Evolutionary conservation across 1,284 basidiomycete genomes (phyloP), one percentile per base, ranked within the genome.

Genomic region (Calocybe gambosa): DNA sequence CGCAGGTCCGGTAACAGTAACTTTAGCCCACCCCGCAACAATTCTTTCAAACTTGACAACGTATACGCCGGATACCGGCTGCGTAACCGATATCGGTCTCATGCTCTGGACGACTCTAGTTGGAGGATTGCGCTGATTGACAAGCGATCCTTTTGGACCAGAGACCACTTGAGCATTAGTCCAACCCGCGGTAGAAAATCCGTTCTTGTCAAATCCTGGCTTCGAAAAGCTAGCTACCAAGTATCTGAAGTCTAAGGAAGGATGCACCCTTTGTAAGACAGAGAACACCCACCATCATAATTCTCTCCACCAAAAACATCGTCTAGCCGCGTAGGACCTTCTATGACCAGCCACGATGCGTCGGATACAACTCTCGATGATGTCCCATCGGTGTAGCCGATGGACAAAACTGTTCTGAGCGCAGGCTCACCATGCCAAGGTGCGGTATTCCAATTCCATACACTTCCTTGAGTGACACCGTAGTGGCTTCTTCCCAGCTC

Each of bases 271-370:
- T 16, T 25, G 15, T 41, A 9, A n/a, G 1, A 7, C 16, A 5
- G 19, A 13, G 15, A 10, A 21, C 41, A 46, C 53, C 7, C 44
- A 62, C 60, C 60, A 50, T 62, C 54, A 39, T 50, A 59, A 36
- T 60, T 62, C 46, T 62, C 60, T 21, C 60, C 60, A 7, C 60
- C 60, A 41, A 60, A 62, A 2, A 62, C 42, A 47, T 62, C 60
- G 39, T 62, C 60, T 6, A 62, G 45, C 3, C 60, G 51, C 7
- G 60, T 62, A 4, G 60, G 60, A 10, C 60, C 60, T 35, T 62
- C 60, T 1, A 44, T 47, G 15, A 56, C 50, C 45, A 54, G 51
- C 60, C 60, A 62, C 6, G 40, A 42, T 13, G 28, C 49, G 37
- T 56, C 56, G 6, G 52, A 50, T 1, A 55, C 53, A 5, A 62